phyloP scores from a whole-genome alignment of 805 yeast genomes.

The Wickerhamiella galacta region DNA sequence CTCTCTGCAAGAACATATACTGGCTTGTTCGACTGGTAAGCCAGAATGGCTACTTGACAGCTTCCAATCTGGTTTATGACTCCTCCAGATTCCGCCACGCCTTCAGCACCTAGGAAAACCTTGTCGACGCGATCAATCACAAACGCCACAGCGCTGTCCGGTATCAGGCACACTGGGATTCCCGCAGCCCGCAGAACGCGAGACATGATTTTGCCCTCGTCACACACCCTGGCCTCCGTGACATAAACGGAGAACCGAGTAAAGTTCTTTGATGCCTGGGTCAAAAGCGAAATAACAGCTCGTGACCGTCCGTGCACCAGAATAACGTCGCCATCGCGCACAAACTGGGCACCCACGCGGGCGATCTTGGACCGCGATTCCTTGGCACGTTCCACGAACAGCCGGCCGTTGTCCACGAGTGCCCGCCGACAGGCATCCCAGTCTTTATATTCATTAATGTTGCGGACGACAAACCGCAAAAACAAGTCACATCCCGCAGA shows the following conservation, averaged over 20 bases:
- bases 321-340: constrained; percentile 79
- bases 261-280: constrained; percentile 58
- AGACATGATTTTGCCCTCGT: constrained; percentile 60
- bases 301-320: constrained; percentile 85
- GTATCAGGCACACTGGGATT: constrained; percentile 75
- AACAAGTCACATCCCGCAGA: constrained; percentile 97
- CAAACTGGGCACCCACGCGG: constrained; percentile 70
- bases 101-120: constrained; percentile 94
- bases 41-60: constrained; percentile 84
- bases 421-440: constrained; percentile 89
- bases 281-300: constrained; percentile 63
- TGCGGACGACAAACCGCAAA: constrained; percentile 80
- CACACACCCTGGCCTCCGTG: constrained; percentile 82
- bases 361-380: constrained; percentile 80
- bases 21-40: constrained; percentile 81
- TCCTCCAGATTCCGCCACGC: constrained; percentile 98
- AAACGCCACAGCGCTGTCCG: constrained; percentile 87
- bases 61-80: constrained; percentile 85
- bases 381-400: constrained; percentile 83
- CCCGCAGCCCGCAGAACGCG: constrained; percentile 46
- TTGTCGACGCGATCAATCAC: constrained; percentile 84
- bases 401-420: constrained; percentile 81
- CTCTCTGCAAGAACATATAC: constrained; percentile 87
- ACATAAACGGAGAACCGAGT: constrained; percentile 79
- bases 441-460: constrained; percentile 68